Evolutionary conservation across 345 rosid genomes (phyloP), one percentile per base, ranked within the genome.

Genomic region (Hibiscus mutabilis): DNA sequence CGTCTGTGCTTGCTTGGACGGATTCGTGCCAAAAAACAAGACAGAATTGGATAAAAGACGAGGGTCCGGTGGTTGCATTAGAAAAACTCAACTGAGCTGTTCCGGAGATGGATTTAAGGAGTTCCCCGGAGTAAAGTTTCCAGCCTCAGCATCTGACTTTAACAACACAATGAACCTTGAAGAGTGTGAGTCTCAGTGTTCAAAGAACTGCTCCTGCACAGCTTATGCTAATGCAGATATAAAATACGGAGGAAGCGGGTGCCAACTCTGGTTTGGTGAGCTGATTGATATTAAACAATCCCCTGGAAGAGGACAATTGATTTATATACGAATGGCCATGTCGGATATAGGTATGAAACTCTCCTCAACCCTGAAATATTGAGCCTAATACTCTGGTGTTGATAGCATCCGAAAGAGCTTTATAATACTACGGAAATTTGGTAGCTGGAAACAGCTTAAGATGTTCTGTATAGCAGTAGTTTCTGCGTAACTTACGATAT

Each of bases 131-230:
- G 27, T 86, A 44, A 88, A 84, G 47, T 68, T 83, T 68, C 93
- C 93, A 0, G 86, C 85, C 25, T 80, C 82, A 3, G 4, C 15
- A 55, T 47, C 86, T 0, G 70, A 75, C 69, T 69, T 53, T 25
- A 64, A 78, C 9, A 62, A 51, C 33, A 68, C 59, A 7, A 73
- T 79, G 33, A 78, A 40, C 55, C 79, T 83, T 3, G 46, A 65
- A 4, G 82, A 79, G 24, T 88, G 93, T 40, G 42, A 74, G 40
- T 12, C 18, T 14, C 8, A 42, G 52, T 88, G 93, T 74, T 19
- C 15, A 16, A 67, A 64, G 27, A 82, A 88, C 31, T 88, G 93
- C 72, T 82, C 86, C 7, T 88, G 93, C 10, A 82, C 40, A 0
- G 93, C 86, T 60, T 86, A 84, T 66, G 76, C 86, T 0, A 79